A percentile compares a stretch with the other conserved stretches of the same genome.
Conservation (phyloP, 208 protist genomes). For the Naegleria lovaniensis region DNA sequence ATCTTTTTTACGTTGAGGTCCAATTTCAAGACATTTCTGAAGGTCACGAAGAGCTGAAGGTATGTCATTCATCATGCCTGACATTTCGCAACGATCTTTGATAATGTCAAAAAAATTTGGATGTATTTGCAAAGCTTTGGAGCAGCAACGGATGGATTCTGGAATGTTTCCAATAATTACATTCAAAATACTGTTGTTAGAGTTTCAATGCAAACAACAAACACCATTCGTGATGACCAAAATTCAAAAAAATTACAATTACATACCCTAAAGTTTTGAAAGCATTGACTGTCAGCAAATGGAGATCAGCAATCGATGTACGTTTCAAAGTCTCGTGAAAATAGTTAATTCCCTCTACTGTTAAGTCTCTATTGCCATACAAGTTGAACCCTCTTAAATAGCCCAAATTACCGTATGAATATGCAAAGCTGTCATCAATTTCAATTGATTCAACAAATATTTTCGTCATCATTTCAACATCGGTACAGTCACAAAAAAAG, state of each 20-base stretch:
- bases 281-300: not conserved
- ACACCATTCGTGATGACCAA: too few species aligned
- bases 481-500: not conserved
- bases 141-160: not conserved
- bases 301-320: not conserved
- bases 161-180: not conserved
- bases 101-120: not conserved
- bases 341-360: not conserved
- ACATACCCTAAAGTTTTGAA: not conserved
- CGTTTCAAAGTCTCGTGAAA: not conserved
- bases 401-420: not conserved
- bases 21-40: not conserved
- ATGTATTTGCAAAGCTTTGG: not conserved
- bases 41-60: not conserved
- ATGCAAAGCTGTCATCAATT: not conserved
- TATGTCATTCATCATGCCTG: not conserved
- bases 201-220: too few species aligned
- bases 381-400: not conserved
- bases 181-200: not conserved
- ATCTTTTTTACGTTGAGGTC: not conserved
- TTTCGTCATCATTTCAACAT: not conserved
- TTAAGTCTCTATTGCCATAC: not conserved
- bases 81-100: not conserved
- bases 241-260: too few species aligned
- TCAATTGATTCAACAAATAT: not conserved